These are phyloP conservation scores for Spizellomyces sp. DNA, from an alignment of 192 early-diverging fungal genomes.

Conservation along the genomic window DNA sequence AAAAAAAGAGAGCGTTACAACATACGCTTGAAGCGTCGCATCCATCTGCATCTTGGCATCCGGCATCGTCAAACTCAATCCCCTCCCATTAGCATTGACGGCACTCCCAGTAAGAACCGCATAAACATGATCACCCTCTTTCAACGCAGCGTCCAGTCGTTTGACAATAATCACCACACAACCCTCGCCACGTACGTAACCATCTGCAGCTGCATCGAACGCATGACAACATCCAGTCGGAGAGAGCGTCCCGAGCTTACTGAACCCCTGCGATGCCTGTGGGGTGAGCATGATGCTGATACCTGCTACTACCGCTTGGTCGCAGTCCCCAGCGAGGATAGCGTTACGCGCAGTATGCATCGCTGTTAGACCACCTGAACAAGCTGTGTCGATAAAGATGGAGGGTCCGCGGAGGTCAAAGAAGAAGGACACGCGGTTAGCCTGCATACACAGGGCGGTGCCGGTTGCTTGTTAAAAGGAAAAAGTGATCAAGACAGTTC, in stretches of 20 bases:
- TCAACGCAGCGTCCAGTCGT: conserved; percentile 30
- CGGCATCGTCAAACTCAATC: conserved; percentile 35
- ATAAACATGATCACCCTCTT: conserved; percentile 40
- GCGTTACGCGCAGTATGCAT: conserved; percentile 35
- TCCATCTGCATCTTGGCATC: conserved; percentile 25
- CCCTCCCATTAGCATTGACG: conserved; percentile 40
- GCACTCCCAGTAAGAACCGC: conserved; percentile 33
- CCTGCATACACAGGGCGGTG: conserved; percentile 20
- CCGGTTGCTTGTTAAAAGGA: conserved; percentile 16
- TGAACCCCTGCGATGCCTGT: conserved; percentile 22
- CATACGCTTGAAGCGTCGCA: conserved; percentile 21
- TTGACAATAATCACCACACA: conserved; percentile 37
- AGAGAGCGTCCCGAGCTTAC: conserved; percentile 34
- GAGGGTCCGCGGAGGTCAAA: conserved; percentile 37
- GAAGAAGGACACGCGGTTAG: conserved; percentile 35
- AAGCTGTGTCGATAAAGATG: conserved; percentile 39
- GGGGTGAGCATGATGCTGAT: conserved; percentile 23
- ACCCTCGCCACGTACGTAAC: conserved; percentile 43
- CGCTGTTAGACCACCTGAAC: conserved; percentile 37
- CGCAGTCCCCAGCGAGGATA: conserved; percentile 32
- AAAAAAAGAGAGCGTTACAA: neutral
- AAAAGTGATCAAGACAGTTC: conserved; percentile 15
- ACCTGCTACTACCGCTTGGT: conserved; percentile 38
- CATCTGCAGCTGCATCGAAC: conserved; percentile 42
- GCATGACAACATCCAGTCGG: conserved; percentile 32